phyloP scores from a whole-genome alignment of 2,329 filamentous ascomycete genomes.

The Chaetothyriales sp. region DNA sequence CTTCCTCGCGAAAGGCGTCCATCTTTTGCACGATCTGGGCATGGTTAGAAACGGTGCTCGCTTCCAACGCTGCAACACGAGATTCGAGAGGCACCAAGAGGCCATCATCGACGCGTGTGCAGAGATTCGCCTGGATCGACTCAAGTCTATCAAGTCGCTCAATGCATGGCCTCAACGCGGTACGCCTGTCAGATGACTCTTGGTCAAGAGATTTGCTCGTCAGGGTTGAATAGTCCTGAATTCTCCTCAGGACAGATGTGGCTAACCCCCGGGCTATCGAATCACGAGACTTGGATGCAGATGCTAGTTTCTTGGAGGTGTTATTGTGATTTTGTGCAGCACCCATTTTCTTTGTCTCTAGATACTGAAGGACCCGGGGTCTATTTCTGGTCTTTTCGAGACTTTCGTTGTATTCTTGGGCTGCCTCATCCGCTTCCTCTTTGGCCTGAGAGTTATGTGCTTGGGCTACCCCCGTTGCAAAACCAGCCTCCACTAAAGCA shows the following conservation, averaged over 20 bases:
- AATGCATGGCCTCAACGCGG: background rate
- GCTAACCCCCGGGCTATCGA: background rate
- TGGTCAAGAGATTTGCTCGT: background rate
- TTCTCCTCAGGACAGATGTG: background rate
- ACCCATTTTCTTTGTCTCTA: background rate
- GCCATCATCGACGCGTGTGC: background rate
- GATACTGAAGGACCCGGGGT: background rate
- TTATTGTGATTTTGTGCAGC: background rate
- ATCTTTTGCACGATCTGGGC: background rate
- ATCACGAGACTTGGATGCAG: background rate
- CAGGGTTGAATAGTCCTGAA: background rate
- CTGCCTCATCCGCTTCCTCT: background rate
- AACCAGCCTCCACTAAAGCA: background rate
- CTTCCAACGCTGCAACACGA: background rate
- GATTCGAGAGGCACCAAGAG: background rate
- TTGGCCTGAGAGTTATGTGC: background rate
- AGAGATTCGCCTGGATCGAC: background rate
- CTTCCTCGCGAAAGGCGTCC: background rate
- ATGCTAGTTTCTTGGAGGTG: background rate
- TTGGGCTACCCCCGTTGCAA: background rate
- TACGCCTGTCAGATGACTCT: background rate
- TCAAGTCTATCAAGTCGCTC: background rate
- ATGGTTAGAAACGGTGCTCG: background rate
- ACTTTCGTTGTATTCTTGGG: background rate
- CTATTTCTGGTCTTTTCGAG: background rate